Evolutionary conservation across 208 protist species (phyloP), one percentile per base, ranked within the genome.

Genomic region (Leptomonas seymouri): DNA sequence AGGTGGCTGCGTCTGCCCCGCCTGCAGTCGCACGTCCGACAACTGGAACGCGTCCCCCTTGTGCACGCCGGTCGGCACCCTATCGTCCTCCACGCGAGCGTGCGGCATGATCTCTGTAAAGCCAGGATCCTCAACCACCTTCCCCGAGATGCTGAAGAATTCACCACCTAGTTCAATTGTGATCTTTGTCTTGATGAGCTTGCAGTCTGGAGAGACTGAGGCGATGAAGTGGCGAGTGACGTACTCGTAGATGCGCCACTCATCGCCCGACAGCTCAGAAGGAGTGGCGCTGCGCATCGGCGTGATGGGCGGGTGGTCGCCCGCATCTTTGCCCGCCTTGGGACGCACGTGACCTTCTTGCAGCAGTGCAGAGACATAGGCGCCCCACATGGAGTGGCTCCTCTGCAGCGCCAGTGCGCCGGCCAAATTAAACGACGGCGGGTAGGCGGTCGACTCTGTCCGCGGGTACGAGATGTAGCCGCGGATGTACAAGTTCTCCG

Each of bases 391-490:
- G 6, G 84, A 65, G 74, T 82, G 63, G 56, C 61, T 67, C 27
- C 78, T 57, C 57, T 96, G 93, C 42, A 80, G 74, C 23, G 80
- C 73, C 36, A 97, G 77, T 2, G 81, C 46, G 49, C 78, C 81
- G 8, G 39, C 59, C 14, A 98, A 77, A 67, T 98, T 86, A 65
- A 98, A 98, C 31, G 77, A 86, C 0, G 78, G 60, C n/a, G 96
- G 95, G 80, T 98, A 99, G 21, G 86, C 82, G 12, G 93, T 98
- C 20, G 89, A 96, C 76, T 99, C 98, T 12, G 98, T 99, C n/a
- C 98, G 86, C 2, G 98, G 98, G 79, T 99, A 99, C 2, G 92
- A 98, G 56, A 99, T 97, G 64, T 98, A 98, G n/a, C 98, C 98
- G 34, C 85, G 73, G 28, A 97, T 94, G 86, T 99, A 99, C 44